phyloP scores from a whole-genome alignment of 495 filamentous ascomycete species.

The Barbatosphaeria neglecta region DNA sequence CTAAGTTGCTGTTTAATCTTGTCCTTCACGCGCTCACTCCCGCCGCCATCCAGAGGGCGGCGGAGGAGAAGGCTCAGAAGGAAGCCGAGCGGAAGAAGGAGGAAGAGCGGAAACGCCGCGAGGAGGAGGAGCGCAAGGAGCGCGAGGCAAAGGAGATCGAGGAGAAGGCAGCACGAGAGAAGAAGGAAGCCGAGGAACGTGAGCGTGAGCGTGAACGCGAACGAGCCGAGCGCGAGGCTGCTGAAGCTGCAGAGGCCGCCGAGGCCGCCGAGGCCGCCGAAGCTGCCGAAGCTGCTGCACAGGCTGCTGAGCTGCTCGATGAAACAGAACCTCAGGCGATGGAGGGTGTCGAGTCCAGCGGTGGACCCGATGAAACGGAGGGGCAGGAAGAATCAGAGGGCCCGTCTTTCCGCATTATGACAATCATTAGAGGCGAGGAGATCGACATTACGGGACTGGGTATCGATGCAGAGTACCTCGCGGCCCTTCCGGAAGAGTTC shows the following conservation, averaged over 20 bases:
- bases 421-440: slow-evolving; percentile 70
- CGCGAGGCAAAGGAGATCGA: slow-evolving; percentile 49
- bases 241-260: slow-evolving; percentile 29
- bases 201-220: slow-evolving; percentile 33
- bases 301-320: slow-evolving; percentile 2
- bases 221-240: slow-evolving; percentile 37
- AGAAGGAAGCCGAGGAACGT: slow-evolving; percentile 46
- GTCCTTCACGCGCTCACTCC: slow-evolving; percentile 68
- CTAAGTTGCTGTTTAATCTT: slow-evolving; percentile 46
- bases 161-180: slow-evolving; percentile 42
- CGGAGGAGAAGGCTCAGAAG: slow-evolving; percentile 48
- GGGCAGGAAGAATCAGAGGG: slow-evolving; percentile 17
- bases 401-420: slow-evolving; percentile 48
- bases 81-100: slow-evolving; percentile 53
- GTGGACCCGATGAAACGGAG: slow-evolving; percentile 17
- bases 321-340: slow-evolving; percentile 47
- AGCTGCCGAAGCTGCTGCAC: slow-evolving; percentile 22
- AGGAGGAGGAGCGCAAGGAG: slow-evolving; percentile 41
- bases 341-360: slow-evolving; percentile 70
- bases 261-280: slow-evolving; percentile 25
- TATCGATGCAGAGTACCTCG: slow-evolving; percentile 88
- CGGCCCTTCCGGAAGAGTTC: slow-evolving; percentile 87
- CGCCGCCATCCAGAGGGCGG: slow-evolving; percentile 70
- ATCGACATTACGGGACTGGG: slow-evolving; percentile 88
- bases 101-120: slow-evolving; percentile 47